Evolutionary conservation across 176 grass and related monocot genomes (phyloP), one percentile per base, ranked within the genome.

Genomic region (Raddia guianensis): DNA sequence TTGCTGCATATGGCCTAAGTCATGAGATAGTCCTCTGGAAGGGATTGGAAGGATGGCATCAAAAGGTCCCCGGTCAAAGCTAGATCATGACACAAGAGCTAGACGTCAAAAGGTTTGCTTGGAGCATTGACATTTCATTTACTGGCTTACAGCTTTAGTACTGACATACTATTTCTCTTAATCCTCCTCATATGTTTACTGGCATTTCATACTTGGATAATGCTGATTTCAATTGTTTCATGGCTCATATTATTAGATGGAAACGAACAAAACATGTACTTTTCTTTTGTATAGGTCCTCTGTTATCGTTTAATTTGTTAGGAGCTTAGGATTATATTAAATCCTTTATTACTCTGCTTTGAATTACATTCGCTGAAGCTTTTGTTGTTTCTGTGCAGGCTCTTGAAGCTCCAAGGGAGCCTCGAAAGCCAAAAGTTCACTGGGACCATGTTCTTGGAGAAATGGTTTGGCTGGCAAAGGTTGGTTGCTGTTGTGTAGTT

Each of bases 361-460:
- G 15, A 3, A 42, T 74, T 72, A 27, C 35, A 75, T 68, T 77
- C 60, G 0, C 47, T 62, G 64, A 61, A 75, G n/a, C 16, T 32
- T 7, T 81, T 42, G 54, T 66, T 68, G 18, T 77, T 8, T 67
- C 74, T 48, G 64, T 47, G 12, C 68, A 99, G 96, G 90, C 93
- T 84, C 88, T 95, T 88, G 96, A 99, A 86, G 89, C 87, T 56
- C 88, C 93, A 81, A 95, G 77, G 76, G 97, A 93, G 73, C 97
- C 91, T 78, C 91, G 68, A 77, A 87, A 93, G 74, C 91, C 97
- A 42, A 99, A 95, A 83, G 70, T 88, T 82, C 97, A 99, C 27
- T 99, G 97, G 93, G 97, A 99, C 79, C 93, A 99, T 93, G 91
- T 99, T 78, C 69, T 99, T 72, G 91, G 82, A 67, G 97, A 99